Percentiles rank a stretch among this genome's conserved stretches.
Conservation (phyloP, 2,329 filamentous ascomycete species). For the Ophiostoma tasmaniense region DNA sequence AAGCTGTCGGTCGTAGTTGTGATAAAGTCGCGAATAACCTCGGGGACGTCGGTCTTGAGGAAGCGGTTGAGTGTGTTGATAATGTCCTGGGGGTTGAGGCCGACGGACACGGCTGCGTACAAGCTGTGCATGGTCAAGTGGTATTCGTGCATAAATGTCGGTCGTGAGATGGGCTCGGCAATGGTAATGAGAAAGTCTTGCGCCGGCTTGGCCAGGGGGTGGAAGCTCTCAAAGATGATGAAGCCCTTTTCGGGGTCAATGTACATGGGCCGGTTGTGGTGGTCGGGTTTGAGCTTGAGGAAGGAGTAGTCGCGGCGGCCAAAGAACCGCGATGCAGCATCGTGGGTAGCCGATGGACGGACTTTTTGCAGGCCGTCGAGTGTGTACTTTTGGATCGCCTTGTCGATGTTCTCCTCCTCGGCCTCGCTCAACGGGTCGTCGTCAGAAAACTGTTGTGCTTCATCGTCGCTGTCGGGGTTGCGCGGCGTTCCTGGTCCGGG, state of each 20-base stretch:
- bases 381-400: conserved; percentile 53
- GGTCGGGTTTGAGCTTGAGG: conserved; percentile 75
- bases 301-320: conserved; percentile 63
- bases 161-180: conserved; percentile 83
- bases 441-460: conserved; percentile 46
- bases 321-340: conserved; percentile 28
- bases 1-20: conserved; percentile 75
- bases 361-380: conserved; percentile 32
- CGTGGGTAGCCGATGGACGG: conserved; percentile 17
- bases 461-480: conserved; percentile 42
- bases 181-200: conserved; percentile 96
- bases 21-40: conserved; percentile 73
- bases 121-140: conserved; percentile 83
- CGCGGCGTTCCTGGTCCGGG: conserved; percentile 53
- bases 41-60: conserved; percentile 78
- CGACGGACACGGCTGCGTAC: conserved; percentile 91
- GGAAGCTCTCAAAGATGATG: conserved; percentile 92
- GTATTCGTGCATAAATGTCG: conserved; percentile 89
- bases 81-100: conserved; percentile 82
- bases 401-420: conserved; percentile 46
- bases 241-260: conserved; percentile 79
- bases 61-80: conserved; percentile 80
- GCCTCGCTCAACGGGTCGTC: conserved; percentile 45
- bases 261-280: conserved; percentile 84
- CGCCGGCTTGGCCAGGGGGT: conserved; percentile 73